Conservation (phyloP, 768 basidiomycete genomes). For the Myochromella boudieri region DNA sequence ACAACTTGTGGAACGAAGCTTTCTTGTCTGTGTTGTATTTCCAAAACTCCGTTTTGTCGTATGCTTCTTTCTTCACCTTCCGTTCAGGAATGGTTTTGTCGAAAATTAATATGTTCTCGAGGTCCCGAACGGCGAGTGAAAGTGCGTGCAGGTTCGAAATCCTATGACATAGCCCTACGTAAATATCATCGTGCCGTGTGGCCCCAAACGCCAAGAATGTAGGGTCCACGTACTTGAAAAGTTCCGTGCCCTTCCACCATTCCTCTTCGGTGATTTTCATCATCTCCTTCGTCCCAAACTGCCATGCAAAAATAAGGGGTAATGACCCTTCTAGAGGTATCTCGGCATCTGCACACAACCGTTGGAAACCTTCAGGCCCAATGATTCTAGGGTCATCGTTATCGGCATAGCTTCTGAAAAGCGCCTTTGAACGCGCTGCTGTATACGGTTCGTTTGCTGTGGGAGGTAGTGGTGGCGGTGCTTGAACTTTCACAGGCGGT, state of each 20-base stretch:
- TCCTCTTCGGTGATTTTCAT: constrained; percentile 67
- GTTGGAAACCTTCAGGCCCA: constrained; percentile 71
- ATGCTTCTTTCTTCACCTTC: constrained; percentile 44
- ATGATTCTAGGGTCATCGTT: constrained; percentile 57
- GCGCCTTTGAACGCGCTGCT: constrained; percentile 43
- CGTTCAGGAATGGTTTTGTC: constrained; percentile 43
- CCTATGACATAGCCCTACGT: constrained; percentile 22
- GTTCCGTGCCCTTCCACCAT: constrained; percentile 60
- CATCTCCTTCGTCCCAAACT: constrained; percentile 69
- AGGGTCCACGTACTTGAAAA: constrained; percentile 33
- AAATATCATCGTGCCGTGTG: neutral
- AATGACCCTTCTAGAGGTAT: constrained; percentile 72
- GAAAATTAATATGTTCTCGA: constrained; percentile 62
- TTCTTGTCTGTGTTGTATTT: constrained; percentile 48
- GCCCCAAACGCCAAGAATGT: neutral
- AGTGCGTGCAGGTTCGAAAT: constrained; percentile 48
- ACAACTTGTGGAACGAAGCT: constrained; percentile 62
- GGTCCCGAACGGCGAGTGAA: constrained; percentile 50
- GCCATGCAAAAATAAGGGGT: constrained; percentile 78
- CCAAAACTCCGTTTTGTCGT: constrained; percentile 54
- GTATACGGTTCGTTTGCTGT: constrained; percentile 48
- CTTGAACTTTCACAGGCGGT: constrained; percentile 15
- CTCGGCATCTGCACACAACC: constrained; percentile 66
- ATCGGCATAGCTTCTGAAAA: constrained; percentile 66
- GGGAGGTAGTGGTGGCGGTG: constrained; percentile 12